These are phyloP conservation scores for Magnolia sinica DNA, from an alignment of 164 flowering plant genomes.

Conservation along the genomic window DNA sequence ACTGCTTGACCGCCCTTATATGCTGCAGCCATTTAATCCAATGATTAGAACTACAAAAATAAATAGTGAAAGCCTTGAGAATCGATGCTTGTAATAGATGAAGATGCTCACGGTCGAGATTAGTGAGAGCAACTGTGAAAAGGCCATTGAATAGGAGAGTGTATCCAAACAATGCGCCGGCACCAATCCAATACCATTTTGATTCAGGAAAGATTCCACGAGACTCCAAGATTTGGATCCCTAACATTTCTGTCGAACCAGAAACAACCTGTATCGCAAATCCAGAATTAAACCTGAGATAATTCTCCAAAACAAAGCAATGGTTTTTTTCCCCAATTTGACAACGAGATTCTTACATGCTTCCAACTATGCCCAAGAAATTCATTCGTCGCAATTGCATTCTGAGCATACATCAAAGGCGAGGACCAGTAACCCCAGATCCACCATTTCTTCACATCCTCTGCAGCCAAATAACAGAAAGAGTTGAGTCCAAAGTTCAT, in stretches of 20 bases:
- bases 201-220: slow-evolving; percentile 35
- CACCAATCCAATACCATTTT: slow-evolving; percentile 44
- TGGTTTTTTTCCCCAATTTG: background rate
- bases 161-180: slow-evolving; percentile 30
- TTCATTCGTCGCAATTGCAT: slow-evolving; percentile 10
- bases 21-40: background rate
- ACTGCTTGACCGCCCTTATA: slow-evolving; percentile 4
- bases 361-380: slow-evolving; percentile 15
- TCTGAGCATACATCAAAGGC: slow-evolving; percentile 15
- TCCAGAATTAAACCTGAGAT: background rate
- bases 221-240: slow-evolving; percentile 16
- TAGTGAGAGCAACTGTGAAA: slow-evolving; percentile 22
- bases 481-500: background rate
- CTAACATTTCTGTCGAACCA: slow-evolving; percentile 19
- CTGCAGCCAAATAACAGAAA: background rate
- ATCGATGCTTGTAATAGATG: background rate
- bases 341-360: background rate
- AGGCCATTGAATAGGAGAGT: slow-evolving; percentile 26
- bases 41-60: background rate
- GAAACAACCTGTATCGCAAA: slow-evolving; percentile 11
- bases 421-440: slow-evolving; percentile 15
- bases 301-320: background rate
- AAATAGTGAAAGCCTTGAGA: background rate
- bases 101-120: slow-evolving; percentile 32
- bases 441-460: slow-evolving; percentile 11